Conservation (phyloP, 2,329 filamentous ascomycete species). For the Ophiosphaerella herpotricha region DNA sequence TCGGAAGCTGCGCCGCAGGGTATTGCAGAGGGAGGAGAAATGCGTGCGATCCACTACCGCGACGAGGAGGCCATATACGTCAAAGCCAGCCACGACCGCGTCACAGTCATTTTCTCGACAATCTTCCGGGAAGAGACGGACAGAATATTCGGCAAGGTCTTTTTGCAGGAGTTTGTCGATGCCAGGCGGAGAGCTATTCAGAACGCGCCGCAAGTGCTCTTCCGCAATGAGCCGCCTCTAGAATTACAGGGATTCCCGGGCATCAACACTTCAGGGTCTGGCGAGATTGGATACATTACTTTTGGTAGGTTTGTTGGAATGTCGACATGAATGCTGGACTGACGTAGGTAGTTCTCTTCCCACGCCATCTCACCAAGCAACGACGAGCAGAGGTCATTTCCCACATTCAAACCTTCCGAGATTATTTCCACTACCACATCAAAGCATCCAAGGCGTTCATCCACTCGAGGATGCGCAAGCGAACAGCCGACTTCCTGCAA, state of each 20-base stretch:
- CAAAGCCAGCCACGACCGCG: constrained; percentile 95
- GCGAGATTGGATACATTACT: constrained; percentile 95
- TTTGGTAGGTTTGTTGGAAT: constrained; percentile 69
- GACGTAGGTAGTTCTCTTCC: constrained; percentile 76
- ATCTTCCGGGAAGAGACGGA: constrained; percentile 98
- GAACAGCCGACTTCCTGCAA: constrained; percentile 98
- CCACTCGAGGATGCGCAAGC: constrained; percentile 95
- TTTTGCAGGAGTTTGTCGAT: constrained; percentile 94
- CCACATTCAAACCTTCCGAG: constrained; percentile 99
- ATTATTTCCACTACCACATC: constrained; percentile 99
- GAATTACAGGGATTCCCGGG: constrained; percentile 87
- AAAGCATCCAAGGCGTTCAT: constrained; percentile 99
- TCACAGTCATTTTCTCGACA: constrained; percentile 98
- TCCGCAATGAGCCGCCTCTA: constrained; percentile 90
- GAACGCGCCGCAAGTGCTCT: constrained; percentile 96
- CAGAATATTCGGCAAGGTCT: constrained; percentile 95
- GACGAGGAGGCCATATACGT: constrained; percentile 99
- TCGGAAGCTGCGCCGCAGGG: constrained; percentile 93
- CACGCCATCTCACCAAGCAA: constrained; percentile 87
- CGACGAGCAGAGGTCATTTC: constrained; percentile 94
- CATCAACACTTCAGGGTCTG: constrained; percentile 71
- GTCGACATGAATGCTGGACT: constrained; percentile 16
- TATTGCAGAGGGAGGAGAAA: constrained; percentile 82
- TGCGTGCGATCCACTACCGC: constrained; percentile 96
- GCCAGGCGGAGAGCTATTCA: constrained; percentile 92